Percentiles rank a stretch among this genome's conserved stretches.
Evolutionary conservation across 208 protist genomes (phyloP).

Genomic region (Trichomonas vaginalis): DNA sequence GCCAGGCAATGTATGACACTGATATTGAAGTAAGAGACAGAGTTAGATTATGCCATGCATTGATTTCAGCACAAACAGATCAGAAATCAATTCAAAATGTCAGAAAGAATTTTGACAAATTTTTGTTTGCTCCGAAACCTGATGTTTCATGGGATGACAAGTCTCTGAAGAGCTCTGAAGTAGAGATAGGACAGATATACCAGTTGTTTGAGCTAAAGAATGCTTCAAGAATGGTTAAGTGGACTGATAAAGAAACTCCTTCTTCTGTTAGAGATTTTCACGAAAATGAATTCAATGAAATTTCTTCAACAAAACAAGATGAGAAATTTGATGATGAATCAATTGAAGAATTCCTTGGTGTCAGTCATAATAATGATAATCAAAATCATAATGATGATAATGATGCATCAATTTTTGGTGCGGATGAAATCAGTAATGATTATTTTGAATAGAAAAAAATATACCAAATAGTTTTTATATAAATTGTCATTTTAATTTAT

Average conservation of each 20-base stretch:
- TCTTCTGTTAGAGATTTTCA: neutral
- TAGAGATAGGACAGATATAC: neutral
- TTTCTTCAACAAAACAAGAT: neutral
- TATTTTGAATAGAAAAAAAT: no score
- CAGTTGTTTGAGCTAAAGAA: neutral
- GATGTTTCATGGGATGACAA: neutral
- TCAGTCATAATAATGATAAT: no score
- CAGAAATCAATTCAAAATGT: neutral
- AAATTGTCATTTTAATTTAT: no score
- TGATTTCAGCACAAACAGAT: neutral
- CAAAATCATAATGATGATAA: no score
- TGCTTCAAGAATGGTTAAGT: neutral
- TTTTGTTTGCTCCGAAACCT: neutral
- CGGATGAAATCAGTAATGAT: no score
- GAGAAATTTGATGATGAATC: neutral
- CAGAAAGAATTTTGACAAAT: neutral
- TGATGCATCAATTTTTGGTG: no score
- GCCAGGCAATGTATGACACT: neutral
- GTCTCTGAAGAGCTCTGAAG: neutral
- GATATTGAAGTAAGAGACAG: neutral
- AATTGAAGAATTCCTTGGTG: neutral
- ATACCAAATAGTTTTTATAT: no score
- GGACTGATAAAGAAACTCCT: neutral
- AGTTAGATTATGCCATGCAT: neutral
- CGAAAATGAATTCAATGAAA: neutral